Conservation (phyloP, 148 eudicot species). For the Rhododendron simsii region DNA sequence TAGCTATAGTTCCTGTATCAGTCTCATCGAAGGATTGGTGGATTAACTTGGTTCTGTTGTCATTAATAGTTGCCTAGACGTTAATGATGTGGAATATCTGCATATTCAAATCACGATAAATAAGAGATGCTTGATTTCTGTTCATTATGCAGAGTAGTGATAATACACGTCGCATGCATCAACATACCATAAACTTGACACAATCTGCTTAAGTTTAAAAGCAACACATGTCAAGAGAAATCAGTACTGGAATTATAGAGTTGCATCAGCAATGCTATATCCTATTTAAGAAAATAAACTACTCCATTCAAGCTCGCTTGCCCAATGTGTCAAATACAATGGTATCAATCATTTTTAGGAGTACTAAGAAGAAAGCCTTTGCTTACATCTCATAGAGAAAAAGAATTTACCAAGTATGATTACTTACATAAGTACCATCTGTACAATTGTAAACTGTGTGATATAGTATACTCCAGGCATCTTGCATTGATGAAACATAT, state of each 20-base stretch:
- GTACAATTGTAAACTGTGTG: conserved; percentile 50
- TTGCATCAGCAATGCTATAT: not conserved
- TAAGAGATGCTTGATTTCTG: not conserved
- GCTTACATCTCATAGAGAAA: not conserved
- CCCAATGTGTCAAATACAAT: not conserved
- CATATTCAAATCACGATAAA: not conserved
- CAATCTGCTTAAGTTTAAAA: not conserved
- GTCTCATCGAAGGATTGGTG: not conserved
- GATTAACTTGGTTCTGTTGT: not conserved
- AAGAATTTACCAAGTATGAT: not conserved
- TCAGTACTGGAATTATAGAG: not conserved
- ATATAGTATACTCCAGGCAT: conserved; percentile 47
- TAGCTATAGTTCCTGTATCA: not conserved
- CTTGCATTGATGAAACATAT: conserved; percentile 32
- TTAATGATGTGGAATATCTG: not conserved
- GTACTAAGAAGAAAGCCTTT: not conserved
- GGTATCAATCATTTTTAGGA: not conserved
- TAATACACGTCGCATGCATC: not conserved
- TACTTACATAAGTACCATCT: conserved; percentile 42
- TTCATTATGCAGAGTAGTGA: not conserved
- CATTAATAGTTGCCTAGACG: not conserved
- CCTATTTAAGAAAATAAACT: not conserved
- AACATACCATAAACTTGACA: not conserved
- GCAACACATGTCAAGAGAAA: not conserved
- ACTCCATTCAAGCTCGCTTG: not conserved